A percentile compares a stretch with the other conserved stretches of the same genome.
Evolutionary conservation across 805 yeast species (phyloP).

Genomic region (Trichomonascus vanleenenianus): DNA sequence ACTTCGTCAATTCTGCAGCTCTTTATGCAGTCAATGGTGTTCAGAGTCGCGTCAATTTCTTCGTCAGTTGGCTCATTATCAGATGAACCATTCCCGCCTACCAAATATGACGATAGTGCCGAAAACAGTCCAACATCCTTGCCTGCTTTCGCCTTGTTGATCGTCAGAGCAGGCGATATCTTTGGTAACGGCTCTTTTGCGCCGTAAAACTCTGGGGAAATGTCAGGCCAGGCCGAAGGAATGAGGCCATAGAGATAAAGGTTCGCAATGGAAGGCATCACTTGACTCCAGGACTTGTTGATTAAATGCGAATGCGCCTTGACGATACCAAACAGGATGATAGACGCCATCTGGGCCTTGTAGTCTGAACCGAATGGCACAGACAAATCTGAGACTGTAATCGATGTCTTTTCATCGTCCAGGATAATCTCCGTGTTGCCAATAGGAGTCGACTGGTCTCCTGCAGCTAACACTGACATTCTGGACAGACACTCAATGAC

Average conservation of each 20-base stretch:
- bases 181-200: conserved; percentile 34
- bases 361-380: conserved; percentile 83
- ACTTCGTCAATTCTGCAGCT: conserved; percentile 56
- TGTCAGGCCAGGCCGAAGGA: conserved; percentile 7
- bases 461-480: conserved; percentile 56
- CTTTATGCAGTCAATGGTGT: conserved; percentile 75
- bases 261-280: conserved; percentile 52
- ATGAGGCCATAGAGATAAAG: conserved; percentile 63
- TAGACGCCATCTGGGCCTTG: conserved; percentile 84
- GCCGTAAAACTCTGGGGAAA: background rate
- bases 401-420: conserved; percentile 41
- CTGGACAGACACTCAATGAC: conserved; percentile 60
- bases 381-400: conserved; percentile 74
- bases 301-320: conserved; percentile 45
- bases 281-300: conserved; percentile 48
- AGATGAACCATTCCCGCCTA: conserved; percentile 77
- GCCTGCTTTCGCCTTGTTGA: conserved; percentile 51
- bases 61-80: conserved; percentile 83
- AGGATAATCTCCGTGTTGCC: conserved; percentile 37
- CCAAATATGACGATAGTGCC: conserved; percentile 84
- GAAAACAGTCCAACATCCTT: conserved; percentile 76
- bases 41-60: conserved; percentile 78
- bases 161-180: conserved; percentile 59
- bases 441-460: conserved; percentile 25
- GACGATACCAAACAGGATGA: conserved; percentile 73